phyloP scores from a whole-genome alignment of 2,329 filamentous ascomycete species.

The Exserohilum turcica region DNA sequence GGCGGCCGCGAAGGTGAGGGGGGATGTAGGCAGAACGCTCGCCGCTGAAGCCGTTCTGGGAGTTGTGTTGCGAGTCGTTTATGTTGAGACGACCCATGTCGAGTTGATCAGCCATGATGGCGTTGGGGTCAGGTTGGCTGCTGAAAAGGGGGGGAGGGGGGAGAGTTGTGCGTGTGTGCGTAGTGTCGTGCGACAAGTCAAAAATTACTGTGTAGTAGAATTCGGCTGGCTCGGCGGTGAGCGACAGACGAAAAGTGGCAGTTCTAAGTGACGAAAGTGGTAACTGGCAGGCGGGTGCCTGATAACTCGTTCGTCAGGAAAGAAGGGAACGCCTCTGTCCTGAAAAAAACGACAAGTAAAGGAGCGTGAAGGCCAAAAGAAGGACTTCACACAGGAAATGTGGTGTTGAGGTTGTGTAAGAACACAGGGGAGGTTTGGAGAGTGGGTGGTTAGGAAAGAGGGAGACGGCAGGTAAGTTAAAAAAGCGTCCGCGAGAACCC shows the following conservation, averaged over 20 bases:
- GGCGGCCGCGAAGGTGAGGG: constrained; percentile 72
- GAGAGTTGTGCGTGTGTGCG: constrained; percentile 5
- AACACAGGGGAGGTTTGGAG: constrained; percentile 41
- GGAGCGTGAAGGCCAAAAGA: constrained; percentile 50
- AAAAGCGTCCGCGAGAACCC: constrained; percentile 31
- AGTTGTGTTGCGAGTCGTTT: constrained; percentile 67
- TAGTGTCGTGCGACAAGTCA: constrained; percentile 13
- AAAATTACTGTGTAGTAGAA: constrained; percentile 28
- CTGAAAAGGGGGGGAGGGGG: no score
- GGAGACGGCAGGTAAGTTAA: constrained; percentile 23
- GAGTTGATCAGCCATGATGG: constrained; percentile 63
- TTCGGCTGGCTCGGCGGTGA: constrained; percentile 40
- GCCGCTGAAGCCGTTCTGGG: constrained; percentile 53
- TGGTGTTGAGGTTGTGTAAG: constrained; percentile 34
- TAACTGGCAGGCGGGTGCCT: constrained; percentile 47
- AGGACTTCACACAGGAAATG: constrained; percentile 47
- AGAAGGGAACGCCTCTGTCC: constrained; percentile 46
- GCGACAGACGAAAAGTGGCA: constrained; percentile 37
- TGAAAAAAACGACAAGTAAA: constrained; percentile 47
- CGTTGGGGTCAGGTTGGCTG: constrained; percentile 13
- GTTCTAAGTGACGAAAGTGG: constrained; percentile 40
- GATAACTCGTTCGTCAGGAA: constrained; percentile 48
- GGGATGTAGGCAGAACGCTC: constrained; percentile 80
- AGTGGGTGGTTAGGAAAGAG: constrained; percentile 35
- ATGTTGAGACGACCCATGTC: constrained; percentile 79